Base-by-base conservation (phyloP, 352 stramenopile genomes). In the Phytophthora tubulina region DNA sequence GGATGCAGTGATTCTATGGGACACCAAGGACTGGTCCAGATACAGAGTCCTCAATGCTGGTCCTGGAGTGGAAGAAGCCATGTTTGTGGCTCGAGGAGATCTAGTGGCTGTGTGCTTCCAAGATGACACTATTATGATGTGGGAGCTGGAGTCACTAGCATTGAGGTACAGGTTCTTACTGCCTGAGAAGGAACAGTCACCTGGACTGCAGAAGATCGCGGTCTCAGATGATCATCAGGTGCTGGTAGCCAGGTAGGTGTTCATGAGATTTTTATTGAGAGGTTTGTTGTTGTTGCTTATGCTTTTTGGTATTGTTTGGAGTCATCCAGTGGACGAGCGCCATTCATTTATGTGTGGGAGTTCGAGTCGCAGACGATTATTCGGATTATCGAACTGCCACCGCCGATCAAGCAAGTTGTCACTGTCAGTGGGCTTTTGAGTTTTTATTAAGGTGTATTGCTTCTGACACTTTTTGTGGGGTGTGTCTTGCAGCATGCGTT, bases 111-210 rank as follows among this genome's bases (percentile, higher is more conserved):
- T 95, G 2, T 95, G 81, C 55, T 96, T 95, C 62, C 82, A 92
- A 38, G 89, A 96, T 50, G 81, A 93, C 56, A 89, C 86, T 10
- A 90, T 95, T 63, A 91, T 96, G 84, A 94, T 96, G 86, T 95
- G 87, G 89, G 86, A 94, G 56, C 76, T 95, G 4, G 86, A 90
- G 49, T 80, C 86, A 10, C 78, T 94, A 0, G 83, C 86, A 11
- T 51, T 96, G n/a, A 82, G 79, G 11, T 94, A 92, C 58, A 78
- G 85, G 1, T 96, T 95, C 55, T 78, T 75, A 21, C 60, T 96
- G 6, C 87, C 89, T 0, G 77, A 88, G 51, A 75, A 86, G 53
- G 89, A 96, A 42, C 50, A 74, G n/a, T 80, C 87, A 1, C 76
- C 84, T 0, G 84, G 85, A 21, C 56, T 95, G 30, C 75, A 78